These are phyloP conservation scores for sunflower (Helianthus annuus) DNA, from an alignment of 129 eudicot genomes.

Conservation along the genomic window DNA sequence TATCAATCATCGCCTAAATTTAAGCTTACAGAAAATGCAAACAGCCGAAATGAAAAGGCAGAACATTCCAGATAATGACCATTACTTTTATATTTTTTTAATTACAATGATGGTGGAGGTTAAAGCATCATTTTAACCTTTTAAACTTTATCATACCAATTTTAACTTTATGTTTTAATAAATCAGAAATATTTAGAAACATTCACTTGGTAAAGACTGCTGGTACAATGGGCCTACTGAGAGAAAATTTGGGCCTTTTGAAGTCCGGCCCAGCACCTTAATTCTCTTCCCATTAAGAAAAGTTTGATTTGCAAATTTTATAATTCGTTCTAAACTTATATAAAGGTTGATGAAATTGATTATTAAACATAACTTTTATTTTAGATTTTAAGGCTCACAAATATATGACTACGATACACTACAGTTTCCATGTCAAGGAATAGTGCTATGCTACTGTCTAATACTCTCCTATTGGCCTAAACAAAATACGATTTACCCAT, in stretches of 20 bases:
- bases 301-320: too few species aligned
- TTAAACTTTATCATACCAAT: conserved; percentile 18
- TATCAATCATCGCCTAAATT: conserved; percentile 17
- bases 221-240: not conserved
- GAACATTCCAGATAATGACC: conserved; percentile 17
- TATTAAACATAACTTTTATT: too few species aligned
- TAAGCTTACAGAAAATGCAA: not conserved
- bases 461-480: too few species aligned
- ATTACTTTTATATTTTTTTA: conserved; percentile 23
- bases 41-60: conserved; percentile 25
- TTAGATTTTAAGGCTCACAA: too few species aligned
- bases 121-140: conserved; percentile 28
- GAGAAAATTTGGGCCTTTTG: not conserved
- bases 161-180: not conserved
- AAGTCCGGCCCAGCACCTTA: not conserved
- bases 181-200: not conserved
- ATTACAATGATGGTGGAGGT: conserved; percentile 22
- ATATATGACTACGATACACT: too few species aligned
- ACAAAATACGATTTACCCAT: too few species aligned
- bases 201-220: not conserved
- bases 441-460: too few species aligned
- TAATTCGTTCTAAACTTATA: too few species aligned
- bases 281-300: too few species aligned
- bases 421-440: too few species aligned
- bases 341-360: too few species aligned